Evolutionary conservation across 2,329 filamentous ascomycete species (phyloP).

Genomic region (Diaporthe sp.): DNA sequence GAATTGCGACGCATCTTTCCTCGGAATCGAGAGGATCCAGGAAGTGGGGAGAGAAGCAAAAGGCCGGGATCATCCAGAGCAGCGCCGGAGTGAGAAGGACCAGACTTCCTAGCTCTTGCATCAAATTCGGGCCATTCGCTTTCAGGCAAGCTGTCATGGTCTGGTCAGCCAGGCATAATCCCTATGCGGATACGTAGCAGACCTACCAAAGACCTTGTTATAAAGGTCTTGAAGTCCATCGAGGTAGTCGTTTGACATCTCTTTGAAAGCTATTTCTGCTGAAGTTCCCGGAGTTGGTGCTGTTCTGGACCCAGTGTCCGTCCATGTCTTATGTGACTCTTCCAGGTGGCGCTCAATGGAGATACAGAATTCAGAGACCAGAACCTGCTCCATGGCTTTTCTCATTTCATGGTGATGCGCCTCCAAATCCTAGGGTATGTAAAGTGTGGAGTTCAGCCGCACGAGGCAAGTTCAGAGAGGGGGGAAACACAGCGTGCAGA

Average conservation of each 20-base stretch:
- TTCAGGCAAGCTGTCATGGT: background rate
- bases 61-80: background rate
- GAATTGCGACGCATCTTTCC: background rate
- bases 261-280: background rate
- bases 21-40: background rate
- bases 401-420: background rate
- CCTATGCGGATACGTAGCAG: background rate
- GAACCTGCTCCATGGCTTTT: background rate
- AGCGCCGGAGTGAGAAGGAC: background rate
- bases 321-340: background rate
- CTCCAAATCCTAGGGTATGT: background rate
- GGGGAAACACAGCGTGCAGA: too few relatives aligned
- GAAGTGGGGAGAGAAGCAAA: background rate
- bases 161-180: background rate
- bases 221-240: background rate
- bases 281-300: background rate
- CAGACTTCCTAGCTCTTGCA: background rate
- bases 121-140: background rate
- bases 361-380: background rate
- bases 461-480: background rate
- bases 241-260: background rate
- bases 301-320: background rate
- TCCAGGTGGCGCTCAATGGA: background rate
- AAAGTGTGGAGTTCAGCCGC: background rate
- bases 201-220: background rate